Base-by-base conservation (phyloP, 2,329 filamentous ascomycete genomes). In the Fusarium continuum region DNA sequence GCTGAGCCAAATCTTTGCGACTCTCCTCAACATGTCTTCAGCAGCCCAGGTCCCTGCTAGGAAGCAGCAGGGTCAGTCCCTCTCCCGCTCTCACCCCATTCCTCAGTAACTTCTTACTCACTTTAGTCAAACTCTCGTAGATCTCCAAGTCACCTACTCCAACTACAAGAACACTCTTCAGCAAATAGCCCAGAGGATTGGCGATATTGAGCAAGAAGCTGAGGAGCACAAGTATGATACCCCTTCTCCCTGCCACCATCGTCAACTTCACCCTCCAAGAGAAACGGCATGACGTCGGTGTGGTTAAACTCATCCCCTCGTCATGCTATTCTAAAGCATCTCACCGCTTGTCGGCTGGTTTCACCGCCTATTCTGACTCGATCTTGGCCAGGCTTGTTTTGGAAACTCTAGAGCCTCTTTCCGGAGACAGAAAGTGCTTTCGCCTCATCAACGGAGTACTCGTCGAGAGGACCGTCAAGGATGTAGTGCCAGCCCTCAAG, bases 401-500 rank as follows among this genome's bases (percentile, higher is more conserved):
- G 46, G 94, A 98, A 74, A 98, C 94, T 4, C 81, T 99, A 64
- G 85, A 90, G 57, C 93, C 93, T 39, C 85, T 98, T 20, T 84
- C 91, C 1, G 85, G 83, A 64, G 91, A 96, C 67, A 91, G 95
- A 72, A 99, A 97, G 81, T 98, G 94, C 80, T 99, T 98, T 80
- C 93, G 95, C 70, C 92, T 99, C 86, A 96, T 99, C 77, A 98
- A 99, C 77, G 95, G 95, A 39, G 93, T 98, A 20, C 82, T 99
- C 55, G 92, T 97, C 49, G 95, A 99, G 81, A 86, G 93, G 69
- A 98, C 94, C 14, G 92, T 99, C 68, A 85, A 92, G 77, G 95
- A 98, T 76, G 92, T 99, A 11, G 83, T 96, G 51, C 95, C 95
- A 6, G 91, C 92, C 22, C 83, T 99, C 60, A 90, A 92, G 80